Evolutionary conservation across 768 basidiomycete species (phyloP), one percentile per base, ranked within the genome.

Genomic region (Rhodotorula paludigena): DNA sequence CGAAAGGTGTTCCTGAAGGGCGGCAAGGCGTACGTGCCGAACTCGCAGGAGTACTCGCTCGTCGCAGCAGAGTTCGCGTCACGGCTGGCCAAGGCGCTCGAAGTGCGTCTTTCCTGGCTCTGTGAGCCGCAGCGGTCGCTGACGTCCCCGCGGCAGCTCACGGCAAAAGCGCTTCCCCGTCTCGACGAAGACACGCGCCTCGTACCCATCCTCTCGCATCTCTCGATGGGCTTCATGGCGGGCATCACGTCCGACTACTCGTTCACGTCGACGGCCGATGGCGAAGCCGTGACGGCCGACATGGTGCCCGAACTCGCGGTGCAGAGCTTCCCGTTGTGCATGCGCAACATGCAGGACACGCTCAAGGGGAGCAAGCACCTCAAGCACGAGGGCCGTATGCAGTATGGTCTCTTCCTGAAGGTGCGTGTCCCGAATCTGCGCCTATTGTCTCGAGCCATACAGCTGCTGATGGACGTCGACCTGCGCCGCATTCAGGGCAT

Each of bases 351-450:
- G 59, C 92, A 97, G 75, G 89, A 89, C 60, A 85, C 81, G 59
- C 80, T 97, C 64, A 82, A 84, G 68, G 80, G 83, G 71, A 89
- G 91, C 77, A 84, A 85, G 57, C 94, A 97, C 77, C 80, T 99
- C 72, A 94, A 93, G 77, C 92, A 99, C 77, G 89, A 86, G 78
- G 94, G 89, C 18, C 82, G 96, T 38, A 79, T 96, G 71, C 88
- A 97, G 73, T 92, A 96, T 75, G 90, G 89, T 3, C 78, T 99
- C 39, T 99, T 99, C 81, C 81, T 99, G 75, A 99, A 99, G 86
- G 94, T 90, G 66, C 47, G 78, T 68, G n/a, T 20, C 23, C 2
- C 20, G 0, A 28, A 18, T 18, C 25, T 11, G 39, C 39, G 25
- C n/a, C 33, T n/a, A 32, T 30, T 10, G n/a, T 42, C 25, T 35